These are phyloP conservation scores for Globisporangium okanoganense DNA, from an alignment of 352 stramenopile species.

Conservation along the genomic window DNA sequence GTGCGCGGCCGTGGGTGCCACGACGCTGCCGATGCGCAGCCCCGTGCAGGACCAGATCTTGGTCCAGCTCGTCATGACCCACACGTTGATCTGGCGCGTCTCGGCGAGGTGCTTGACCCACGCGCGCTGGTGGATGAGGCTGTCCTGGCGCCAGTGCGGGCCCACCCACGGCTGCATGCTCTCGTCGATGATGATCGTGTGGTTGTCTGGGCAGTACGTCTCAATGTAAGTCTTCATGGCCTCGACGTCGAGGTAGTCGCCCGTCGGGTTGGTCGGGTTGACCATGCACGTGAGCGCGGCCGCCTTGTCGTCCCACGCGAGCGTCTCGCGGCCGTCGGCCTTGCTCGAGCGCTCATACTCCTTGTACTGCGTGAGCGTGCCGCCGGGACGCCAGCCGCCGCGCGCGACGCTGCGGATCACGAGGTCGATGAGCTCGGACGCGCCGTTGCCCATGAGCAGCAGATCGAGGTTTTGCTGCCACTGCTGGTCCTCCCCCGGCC, in stretches of 20 bases:
- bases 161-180: conserved; percentile 91
- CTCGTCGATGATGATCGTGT: conserved; percentile 90
- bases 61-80: conserved; percentile 91
- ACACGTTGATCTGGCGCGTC: conserved; percentile 82
- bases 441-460: conserved; percentile 81
- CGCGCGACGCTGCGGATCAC: conserved; percentile 80
- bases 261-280: conserved; percentile 89
- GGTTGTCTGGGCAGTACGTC: conserved; percentile 72
- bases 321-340: conserved; percentile 73
- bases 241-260: conserved; percentile 81
- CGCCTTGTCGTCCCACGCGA: conserved; percentile 65
- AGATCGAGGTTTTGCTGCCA: conserved; percentile 59
- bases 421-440: conserved; percentile 84
- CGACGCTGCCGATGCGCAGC: conserved; percentile 83
- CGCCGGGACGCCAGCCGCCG: conserved; percentile 69
- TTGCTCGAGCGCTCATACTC: conserved; percentile 86
- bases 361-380: conserved; percentile 83
- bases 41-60: conserved; percentile 93
- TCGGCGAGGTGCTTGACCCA: conserved; percentile 76
- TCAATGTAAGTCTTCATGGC: conserved; percentile 89
- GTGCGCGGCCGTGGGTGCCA: conserved; percentile 74
- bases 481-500: conserved; percentile 38
- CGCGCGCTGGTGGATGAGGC: conserved; percentile 82
- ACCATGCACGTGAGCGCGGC: conserved; percentile 84
- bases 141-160: conserved; percentile 79